phyloP scores from a whole-genome alignment of 2,329 filamentous ascomycete genomes.

The Sphaerostilbella broomeana region DNA sequence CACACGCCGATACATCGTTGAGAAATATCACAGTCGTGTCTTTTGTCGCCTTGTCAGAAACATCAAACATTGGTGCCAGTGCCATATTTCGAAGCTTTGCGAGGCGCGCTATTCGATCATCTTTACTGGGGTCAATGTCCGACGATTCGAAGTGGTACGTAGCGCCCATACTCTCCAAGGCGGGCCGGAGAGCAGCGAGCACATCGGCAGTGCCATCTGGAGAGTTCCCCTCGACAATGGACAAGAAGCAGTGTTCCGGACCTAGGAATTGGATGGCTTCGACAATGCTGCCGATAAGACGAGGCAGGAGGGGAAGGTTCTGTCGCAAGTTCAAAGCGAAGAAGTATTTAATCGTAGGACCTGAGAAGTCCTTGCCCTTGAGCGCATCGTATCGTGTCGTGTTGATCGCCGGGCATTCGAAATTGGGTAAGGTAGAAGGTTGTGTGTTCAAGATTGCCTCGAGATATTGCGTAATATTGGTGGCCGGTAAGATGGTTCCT shows the following conservation, averaged over 20 bases:
- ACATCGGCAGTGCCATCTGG: slow-evolving; percentile 45
- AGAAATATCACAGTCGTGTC: slow-evolving; percentile 46
- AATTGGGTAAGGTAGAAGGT: slow-evolving; percentile 14
- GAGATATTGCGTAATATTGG: slow-evolving; percentile 18
- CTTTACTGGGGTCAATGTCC: slow-evolving; percentile 35
- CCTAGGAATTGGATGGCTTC: slow-evolving; percentile 44
- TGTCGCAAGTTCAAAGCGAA: slow-evolving; percentile 47
- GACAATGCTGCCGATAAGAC: slow-evolving; percentile 40
- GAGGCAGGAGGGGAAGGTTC: slow-evolving; percentile 36
- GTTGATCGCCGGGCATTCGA: slow-evolving; percentile 21
- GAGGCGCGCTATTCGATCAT: slow-evolving; percentile 40
- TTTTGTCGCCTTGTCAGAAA: slow-evolving; percentile 19
- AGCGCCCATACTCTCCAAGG: slow-evolving; percentile 32
- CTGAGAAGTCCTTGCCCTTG: neutral
- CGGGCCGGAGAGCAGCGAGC: slow-evolving; percentile 32
- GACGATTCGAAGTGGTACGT: slow-evolving; percentile 38
- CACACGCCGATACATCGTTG: slow-evolving; percentile 47
- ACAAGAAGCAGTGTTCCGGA: slow-evolving; percentile 41
- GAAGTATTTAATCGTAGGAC: slow-evolving; percentile 30
- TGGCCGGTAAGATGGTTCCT: slow-evolving; percentile 8
- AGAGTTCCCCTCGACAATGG: slow-evolving; percentile 47
- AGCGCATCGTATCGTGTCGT: slow-evolving; percentile 19
- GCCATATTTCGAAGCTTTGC: slow-evolving; percentile 49
- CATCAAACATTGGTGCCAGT: slow-evolving; percentile 37
- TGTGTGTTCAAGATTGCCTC: slow-evolving; percentile 21